Conservation (phyloP, 2,329 filamentous ascomycete species). For the Fusarium newnesense region DNA sequence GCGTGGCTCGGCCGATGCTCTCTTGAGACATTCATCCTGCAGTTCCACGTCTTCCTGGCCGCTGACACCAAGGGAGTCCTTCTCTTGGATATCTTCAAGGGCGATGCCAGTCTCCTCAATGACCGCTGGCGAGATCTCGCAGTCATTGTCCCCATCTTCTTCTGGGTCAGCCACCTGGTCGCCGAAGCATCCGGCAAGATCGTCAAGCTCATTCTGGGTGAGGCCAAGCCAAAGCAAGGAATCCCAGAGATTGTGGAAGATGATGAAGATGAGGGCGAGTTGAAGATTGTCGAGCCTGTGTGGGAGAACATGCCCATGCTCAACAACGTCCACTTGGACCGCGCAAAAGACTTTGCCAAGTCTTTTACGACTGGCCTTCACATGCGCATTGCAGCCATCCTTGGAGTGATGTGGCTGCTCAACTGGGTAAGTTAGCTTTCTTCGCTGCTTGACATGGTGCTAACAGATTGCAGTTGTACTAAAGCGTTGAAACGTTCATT, state of each 20-base stretch:
- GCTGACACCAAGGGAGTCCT: constrained; percentile 66
- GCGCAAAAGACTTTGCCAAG: constrained; percentile 8
- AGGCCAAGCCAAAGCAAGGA: constrained; percentile 11
- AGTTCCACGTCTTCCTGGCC: constrained; percentile 71
- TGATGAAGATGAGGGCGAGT: constrained; percentile 26
- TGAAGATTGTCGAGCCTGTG: constrained; percentile 40
- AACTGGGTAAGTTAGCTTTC: constrained; percentile 33
- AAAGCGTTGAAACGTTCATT: not conserved
- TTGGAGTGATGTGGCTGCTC: constrained; percentile 39
- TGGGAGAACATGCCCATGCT: constrained; percentile 17
- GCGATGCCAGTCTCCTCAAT: constrained; percentile 36
- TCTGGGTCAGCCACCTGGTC: constrained; percentile 44
- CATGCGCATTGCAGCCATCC: constrained; percentile 25
- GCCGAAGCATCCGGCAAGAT: constrained; percentile 40
- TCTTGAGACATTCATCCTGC: constrained; percentile 68
- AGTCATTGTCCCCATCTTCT: constrained; percentile 43
- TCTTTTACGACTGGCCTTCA: constrained; percentile 4
- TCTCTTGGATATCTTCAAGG: constrained; percentile 40
- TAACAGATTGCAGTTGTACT: constrained; percentile 35
- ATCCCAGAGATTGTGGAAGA: not conserved
- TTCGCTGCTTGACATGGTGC: fast-evolving
- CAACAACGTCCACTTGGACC: constrained; percentile 12
- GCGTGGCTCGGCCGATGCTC: constrained; percentile 66
- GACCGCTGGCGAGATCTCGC: constrained; percentile 43
- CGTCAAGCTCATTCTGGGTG: constrained; percentile 39